These are phyloP conservation scores for Tolypocladium amazonense DNA, from an alignment of 2,329 filamentous ascomycete species.

Conservation along the genomic window DNA sequence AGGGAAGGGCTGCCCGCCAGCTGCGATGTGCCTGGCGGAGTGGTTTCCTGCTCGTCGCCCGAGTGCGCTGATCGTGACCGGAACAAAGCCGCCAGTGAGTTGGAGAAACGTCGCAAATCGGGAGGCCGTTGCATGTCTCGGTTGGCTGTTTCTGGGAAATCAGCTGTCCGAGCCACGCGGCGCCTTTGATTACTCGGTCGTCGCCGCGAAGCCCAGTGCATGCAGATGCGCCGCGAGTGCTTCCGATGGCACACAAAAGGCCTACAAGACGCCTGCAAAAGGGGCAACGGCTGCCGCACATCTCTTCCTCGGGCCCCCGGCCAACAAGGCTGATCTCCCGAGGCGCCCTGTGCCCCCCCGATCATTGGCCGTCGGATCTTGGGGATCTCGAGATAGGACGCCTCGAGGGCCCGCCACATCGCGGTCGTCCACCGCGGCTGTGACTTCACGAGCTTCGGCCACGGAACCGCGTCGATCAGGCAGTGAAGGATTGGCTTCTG, in stretches of 20 bases:
- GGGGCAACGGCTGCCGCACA: not conserved
- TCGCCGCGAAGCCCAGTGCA: not conserved
- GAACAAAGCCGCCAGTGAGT: not conserved
- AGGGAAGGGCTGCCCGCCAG: not conserved
- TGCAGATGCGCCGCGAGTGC: conserved; percentile 1
- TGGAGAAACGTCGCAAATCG: not conserved
- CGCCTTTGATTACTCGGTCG: not conserved
- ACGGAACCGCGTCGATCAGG: not conserved
- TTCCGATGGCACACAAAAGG: not conserved
- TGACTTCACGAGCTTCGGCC: not conserved
- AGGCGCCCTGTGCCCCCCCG: not conserved
- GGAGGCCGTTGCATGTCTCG: not conserved
- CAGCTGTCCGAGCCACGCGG: not conserved
- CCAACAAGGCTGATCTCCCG: conserved; percentile 5
- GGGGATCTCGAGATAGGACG: not conserved
- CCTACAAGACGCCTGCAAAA: not conserved
- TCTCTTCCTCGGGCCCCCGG: not conserved
- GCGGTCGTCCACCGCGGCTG: not conserved
- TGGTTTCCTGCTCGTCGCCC: too few relatives aligned
- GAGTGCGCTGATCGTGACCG: not conserved
- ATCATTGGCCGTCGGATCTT: conserved; percentile 2
- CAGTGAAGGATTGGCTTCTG: not conserved
- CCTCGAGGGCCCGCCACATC: not conserved
- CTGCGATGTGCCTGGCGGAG: too few relatives aligned
- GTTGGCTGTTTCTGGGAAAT: not conserved